Percentiles rank a stretch among this genome's conserved stretches.
phyloP scores from a whole-genome alignment of 2,329 filamentous ascomycete species.

The Diaporthe nobilis region DNA sequence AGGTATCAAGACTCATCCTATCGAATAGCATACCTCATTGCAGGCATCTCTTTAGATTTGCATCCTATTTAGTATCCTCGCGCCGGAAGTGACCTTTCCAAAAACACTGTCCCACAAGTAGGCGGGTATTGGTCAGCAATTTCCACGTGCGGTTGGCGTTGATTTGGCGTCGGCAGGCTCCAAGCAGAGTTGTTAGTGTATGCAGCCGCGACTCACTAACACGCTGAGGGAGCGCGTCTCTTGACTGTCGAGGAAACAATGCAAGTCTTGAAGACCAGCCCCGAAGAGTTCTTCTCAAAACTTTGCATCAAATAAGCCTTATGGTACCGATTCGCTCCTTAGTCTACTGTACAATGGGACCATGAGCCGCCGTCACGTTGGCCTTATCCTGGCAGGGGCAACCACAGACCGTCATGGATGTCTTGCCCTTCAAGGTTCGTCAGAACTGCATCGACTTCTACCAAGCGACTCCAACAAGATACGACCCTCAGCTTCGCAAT shows the following conservation, averaged over 20 bases:
- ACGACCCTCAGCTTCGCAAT: constrained; percentile 84
- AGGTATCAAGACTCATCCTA: neutral
- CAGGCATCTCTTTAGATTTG: neutral
- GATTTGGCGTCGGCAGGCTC: constrained; percentile 13
- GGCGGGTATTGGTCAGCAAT: neutral
- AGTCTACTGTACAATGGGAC: neutral
- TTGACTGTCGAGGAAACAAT: constrained; percentile 1
- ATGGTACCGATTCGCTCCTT: neutral
- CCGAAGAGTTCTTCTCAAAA: neutral
- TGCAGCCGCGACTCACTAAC: constrained; percentile 29
- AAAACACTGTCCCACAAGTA: neutral
- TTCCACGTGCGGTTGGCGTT: constrained; percentile 6
- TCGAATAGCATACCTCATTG: neutral
- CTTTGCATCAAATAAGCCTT: neutral
- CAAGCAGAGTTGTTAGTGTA: neutral
- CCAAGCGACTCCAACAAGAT: constrained; percentile 81
- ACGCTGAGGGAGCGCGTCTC: constrained; percentile 28
- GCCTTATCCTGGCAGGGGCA: constrained; percentile 2
- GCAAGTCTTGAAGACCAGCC: neutral
- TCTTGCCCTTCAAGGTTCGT: constrained; percentile 81
- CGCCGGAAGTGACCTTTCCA: neutral
- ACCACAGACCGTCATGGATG: constrained; percentile 62
- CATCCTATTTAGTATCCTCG: neutral
- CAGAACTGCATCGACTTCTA: constrained; percentile 98
- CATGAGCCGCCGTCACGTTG: constrained; percentile 20